A percentile compares a stretch with the other conserved stretches of the same genome.
Evolutionary conservation across 106 monocot species (phyloP).

Genomic region (Acanthochlamys bracteata): DNA sequence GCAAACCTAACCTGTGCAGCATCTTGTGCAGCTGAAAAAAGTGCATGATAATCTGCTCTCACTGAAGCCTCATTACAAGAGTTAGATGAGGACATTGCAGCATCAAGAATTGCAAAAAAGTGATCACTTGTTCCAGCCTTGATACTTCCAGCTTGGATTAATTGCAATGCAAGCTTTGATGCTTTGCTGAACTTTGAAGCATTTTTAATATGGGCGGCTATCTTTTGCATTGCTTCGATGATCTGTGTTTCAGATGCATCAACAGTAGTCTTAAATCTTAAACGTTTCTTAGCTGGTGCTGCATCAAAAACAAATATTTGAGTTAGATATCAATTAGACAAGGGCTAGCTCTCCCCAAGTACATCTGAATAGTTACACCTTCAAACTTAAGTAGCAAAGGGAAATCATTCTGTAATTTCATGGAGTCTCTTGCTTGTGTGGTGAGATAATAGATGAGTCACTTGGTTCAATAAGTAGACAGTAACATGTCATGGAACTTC

Average conservation of each 20-base stretch:
- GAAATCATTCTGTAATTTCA: no score
- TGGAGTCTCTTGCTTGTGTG: no score
- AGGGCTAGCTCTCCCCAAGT: no score
- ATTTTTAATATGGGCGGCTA: slow-evolving; percentile 85
- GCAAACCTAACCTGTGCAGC: slow-evolving; percentile 52
- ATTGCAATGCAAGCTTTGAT: slow-evolving; percentile 84
- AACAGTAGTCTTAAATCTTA: slow-evolving; percentile 85
- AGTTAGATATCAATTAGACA: no score
- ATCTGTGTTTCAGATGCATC: slow-evolving; percentile 46
- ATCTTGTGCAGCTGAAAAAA: slow-evolving; percentile 69
- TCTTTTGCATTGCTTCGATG: slow-evolving; percentile 54
- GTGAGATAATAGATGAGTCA: no score
- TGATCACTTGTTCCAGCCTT: slow-evolving; percentile 59
- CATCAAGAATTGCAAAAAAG: slow-evolving; percentile 69
- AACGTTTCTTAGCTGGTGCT: slow-evolving; percentile 69
- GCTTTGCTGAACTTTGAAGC: slow-evolving; percentile 90
- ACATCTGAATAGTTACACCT: no score
- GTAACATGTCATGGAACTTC: no score
- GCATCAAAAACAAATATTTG: no score
- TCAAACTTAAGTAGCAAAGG: no score
- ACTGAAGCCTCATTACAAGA: slow-evolving; percentile 50
- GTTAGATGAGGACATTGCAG: slow-evolving; percentile 68
- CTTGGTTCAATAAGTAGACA: no score
- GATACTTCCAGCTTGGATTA: slow-evolving; percentile 84
- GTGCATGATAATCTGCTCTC: slow-evolving; percentile 64